These are phyloP conservation scores for Oemleria cerasiformis DNA, from an alignment of 306 rosid genomes.

Conservation along the genomic window DNA sequence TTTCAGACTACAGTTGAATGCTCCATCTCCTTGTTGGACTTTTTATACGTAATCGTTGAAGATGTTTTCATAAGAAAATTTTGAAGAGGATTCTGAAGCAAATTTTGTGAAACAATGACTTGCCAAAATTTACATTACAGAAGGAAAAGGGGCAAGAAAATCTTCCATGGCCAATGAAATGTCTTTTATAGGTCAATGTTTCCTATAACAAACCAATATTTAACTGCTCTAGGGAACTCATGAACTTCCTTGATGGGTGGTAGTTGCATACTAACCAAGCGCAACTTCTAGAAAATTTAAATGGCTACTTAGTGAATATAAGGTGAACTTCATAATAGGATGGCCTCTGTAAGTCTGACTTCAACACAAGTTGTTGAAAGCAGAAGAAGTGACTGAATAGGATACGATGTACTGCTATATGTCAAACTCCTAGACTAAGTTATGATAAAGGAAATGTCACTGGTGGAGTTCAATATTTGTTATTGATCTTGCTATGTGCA, in stretches of 20 bases:
- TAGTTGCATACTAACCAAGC: neutral
- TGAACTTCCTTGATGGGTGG: conserved; percentile 11
- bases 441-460: neutral
- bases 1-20: neutral
- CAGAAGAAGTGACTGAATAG: neutral
- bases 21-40: neutral
- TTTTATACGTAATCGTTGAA: neutral
- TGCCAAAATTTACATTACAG: neutral
- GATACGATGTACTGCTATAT: neutral
- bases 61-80: neutral
- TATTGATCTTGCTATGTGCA: neutral
- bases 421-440: neutral
- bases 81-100: neutral
- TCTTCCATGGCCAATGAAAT: too few species aligned
- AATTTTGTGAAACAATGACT: neutral
- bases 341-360: neutral
- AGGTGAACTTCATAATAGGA: neutral
- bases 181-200: too few species aligned
- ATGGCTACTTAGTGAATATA: neutral
- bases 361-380: conserved; percentile 3
- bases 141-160: neutral
- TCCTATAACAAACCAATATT: neutral
- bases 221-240: neutral
- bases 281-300: neutral
- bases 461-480: neutral